A percentile compares a stretch with the other conserved stretches of the same genome.
Conservation (phyloP, 805 yeast species). For the Debaryomyces tyrocola region DNA sequence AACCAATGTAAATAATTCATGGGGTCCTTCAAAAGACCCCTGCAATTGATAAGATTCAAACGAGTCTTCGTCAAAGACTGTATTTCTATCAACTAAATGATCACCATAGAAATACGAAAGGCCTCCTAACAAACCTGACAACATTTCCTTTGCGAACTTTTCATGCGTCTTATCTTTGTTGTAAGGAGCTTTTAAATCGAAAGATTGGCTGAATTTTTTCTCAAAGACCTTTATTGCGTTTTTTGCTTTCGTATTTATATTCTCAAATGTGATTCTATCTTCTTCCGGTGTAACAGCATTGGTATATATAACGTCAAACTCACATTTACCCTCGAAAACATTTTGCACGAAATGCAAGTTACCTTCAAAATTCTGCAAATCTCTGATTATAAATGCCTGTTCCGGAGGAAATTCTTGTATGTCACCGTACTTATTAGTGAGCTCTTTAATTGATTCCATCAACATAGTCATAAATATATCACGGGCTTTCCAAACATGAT, state of each 20-base stretch:
- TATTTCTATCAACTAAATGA: conserved; percentile 73
- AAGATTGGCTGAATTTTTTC: conserved; percentile 49
- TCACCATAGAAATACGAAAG: conserved; percentile 86
- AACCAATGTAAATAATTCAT: conserved; percentile 73
- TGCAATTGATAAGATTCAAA: conserved; percentile 53
- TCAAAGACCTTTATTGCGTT: conserved; percentile 42
- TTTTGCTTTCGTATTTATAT: conserved; percentile 35
- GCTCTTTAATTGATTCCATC: conserved; percentile 62
- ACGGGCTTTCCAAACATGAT: conserved; percentile 71
- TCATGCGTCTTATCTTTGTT: conserved; percentile 37
- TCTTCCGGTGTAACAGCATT: conserved; percentile 37
- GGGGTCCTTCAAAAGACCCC: conserved; percentile 73
- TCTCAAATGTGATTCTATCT: conserved; percentile 38
- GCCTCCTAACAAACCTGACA: conserved; percentile 88
- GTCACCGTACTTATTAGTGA: conserved; percentile 29
- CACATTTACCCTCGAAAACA: conserved; percentile 68
- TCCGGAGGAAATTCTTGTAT: conserved; percentile 41
- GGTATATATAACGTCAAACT: conserved; percentile 69
- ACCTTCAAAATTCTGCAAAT: conserved; percentile 62
- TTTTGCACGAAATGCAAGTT: conserved; percentile 80
- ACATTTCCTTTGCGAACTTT: conserved; percentile 70
- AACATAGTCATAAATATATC: conserved; percentile 71
- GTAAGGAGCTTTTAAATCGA: conserved; percentile 58
- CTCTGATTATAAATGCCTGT: conserved; percentile 56
- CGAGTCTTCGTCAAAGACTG: conserved; percentile 67